Conservation (phyloP, 441 rosid species). For the Mallotus repandus region DNA sequence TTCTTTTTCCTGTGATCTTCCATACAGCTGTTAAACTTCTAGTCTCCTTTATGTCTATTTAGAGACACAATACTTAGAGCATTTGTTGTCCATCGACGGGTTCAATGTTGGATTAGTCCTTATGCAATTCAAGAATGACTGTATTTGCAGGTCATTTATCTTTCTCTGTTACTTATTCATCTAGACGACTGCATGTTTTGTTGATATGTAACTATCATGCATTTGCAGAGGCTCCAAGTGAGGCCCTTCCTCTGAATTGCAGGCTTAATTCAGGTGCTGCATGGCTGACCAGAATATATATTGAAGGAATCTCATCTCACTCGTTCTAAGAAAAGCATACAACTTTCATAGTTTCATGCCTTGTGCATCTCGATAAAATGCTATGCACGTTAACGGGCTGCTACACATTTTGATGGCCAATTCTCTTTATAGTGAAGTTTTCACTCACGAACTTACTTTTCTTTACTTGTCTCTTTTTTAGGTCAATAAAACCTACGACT, state of each 20-base stretch:
- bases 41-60: background rate
- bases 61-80: background rate
- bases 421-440: background rate
- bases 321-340: background rate
- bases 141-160: background rate
- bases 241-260: constrained; percentile 85
- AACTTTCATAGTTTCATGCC: background rate
- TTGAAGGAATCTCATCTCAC: constrained; percentile 47
- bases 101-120: no score
- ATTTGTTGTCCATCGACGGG: background rate
- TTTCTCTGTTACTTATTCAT: background rate
- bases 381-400: background rate
- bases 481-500: constrained; percentile 87
- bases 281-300: constrained; percentile 67
- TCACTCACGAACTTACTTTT: background rate
- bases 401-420: background rate
- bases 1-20: background rate
- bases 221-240: constrained; percentile 81
- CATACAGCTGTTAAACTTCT: background rate
- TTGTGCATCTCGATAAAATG: background rate
- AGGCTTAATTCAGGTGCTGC: constrained; percentile 77
- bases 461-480: constrained; percentile 28
- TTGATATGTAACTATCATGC: constrained; percentile 31
- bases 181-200: background rate
- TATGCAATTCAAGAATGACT: no score